Evolutionary conservation across 306 rosid genomes (phyloP), one percentile per base, ranked within the genome.

Genomic region (Malus orientalis): DNA sequence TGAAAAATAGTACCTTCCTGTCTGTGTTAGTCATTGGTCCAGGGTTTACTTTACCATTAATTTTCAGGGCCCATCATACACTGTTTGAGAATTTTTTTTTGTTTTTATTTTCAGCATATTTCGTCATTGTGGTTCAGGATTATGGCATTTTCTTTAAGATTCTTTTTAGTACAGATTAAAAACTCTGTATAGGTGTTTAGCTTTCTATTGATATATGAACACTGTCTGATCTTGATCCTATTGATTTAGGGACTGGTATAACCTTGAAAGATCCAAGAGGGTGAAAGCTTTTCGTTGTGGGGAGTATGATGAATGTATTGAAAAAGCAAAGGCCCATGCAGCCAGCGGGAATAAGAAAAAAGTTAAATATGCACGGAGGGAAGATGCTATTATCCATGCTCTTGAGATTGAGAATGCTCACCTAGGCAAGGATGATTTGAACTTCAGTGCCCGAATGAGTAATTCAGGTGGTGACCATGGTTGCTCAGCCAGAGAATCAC

Each of bases 311-410:
- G 96, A 85, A 58, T 91, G 93, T 84, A 96, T 96, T 81, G 97
- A 88, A 84, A 92, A 88, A 82, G 99, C 99, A 33, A 96, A 91
- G 86, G 91, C 87, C 15, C 85, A 92, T 76, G 96, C 89, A 60
- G 92, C 97, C 16, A 88, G 70, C 85, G 79, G 89, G 71, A 91
- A 76, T 86, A 96, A 88, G 87, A 96, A 89, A 79, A 95, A 87
- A 11, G 97, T 87, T 67, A 96, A 96, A 81, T 96, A 96, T 91
- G 99, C 98, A 79, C 93, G 98, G 47, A 89, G 98, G 81, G 99
- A 96, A 85, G 98, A 96, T 82, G 99, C 99, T 63, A 96, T 92
- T 84, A 87, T 96, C 49, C 99, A 96, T 76, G 99, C 98, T 73
- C 99, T 96, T 76, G 99, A 92, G 83, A 83, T 96, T 73, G 99